phyloP scores from a whole-genome alignment of 495 filamentous ascomycete genomes.

The Chaetomidium leptoderma region DNA sequence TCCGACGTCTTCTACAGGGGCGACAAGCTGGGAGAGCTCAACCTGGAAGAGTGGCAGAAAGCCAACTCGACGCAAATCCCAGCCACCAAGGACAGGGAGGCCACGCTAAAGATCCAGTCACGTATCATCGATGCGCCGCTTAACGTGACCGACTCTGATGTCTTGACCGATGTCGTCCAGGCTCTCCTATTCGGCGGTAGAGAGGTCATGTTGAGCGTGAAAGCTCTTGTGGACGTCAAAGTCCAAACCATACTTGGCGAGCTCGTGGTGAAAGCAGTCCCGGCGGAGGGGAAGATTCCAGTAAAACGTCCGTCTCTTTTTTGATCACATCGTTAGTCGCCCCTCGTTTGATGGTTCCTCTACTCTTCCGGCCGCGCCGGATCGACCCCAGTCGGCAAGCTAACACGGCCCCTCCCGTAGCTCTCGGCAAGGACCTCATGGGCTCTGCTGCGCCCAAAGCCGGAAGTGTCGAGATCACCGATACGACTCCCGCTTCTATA shows the following conservation, averaged over 20 bases:
- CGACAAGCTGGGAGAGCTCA: conserved; percentile 69
- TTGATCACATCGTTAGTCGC: conserved; percentile 48
- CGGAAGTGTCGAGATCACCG: conserved; percentile 57
- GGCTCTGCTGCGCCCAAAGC: conserved; percentile 56
- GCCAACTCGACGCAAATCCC: conserved; percentile 72
- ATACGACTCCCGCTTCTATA: conserved; percentile 65
- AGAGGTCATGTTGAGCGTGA: conserved; percentile 59
- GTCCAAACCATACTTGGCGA: conserved; percentile 74
- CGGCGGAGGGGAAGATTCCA: conserved; percentile 76
- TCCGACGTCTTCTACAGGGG: conserved; percentile 74
- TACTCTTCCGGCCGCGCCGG: conserved; percentile 12
- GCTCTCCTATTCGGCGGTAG: conserved; percentile 67
- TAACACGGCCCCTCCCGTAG: conserved; percentile 25
- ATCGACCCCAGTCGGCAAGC: conserved; percentile 7
- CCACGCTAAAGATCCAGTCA: conserved; percentile 66
- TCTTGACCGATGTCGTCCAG: conserved; percentile 71
- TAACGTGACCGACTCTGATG: conserved; percentile 67
- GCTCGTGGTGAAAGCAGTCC: conserved; percentile 73
- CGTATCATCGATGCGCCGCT: conserved; percentile 72
- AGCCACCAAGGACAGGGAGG: conserved; percentile 47
- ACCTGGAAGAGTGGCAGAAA: conserved; percentile 75
- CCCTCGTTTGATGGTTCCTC: conserved; percentile 21
- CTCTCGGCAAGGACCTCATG: conserved; percentile 38
- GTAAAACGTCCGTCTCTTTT: conserved; percentile 72
- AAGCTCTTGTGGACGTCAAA: conserved; percentile 79